phyloP scores from a whole-genome alignment of 2,329 filamentous ascomycete species.

The Verticillium nubilum region DNA sequence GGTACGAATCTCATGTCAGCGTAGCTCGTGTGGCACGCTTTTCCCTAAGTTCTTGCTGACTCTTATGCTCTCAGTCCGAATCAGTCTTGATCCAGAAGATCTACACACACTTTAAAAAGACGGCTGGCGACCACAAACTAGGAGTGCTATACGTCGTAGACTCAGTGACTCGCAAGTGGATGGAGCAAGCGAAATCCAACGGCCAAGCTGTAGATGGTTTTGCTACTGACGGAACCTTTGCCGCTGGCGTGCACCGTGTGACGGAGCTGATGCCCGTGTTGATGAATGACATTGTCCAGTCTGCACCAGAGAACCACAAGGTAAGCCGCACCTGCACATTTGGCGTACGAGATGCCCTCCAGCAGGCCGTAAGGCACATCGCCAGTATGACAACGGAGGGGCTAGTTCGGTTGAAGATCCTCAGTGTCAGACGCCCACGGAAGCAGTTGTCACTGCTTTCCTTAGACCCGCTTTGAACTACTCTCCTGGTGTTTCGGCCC shows the following conservation, averaged over 20 bases:
- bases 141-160: slow-evolving; percentile 99
- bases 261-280: slow-evolving; percentile 88
- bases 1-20: slow-evolving; percentile 49
- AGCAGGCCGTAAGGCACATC: not conserved
- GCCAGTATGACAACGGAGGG: not conserved
- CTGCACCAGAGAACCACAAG: slow-evolving; percentile 92
- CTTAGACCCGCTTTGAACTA: slow-evolving; percentile 2
- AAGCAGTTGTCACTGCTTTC: not conserved
- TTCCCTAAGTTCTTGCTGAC: slow-evolving; percentile 10
- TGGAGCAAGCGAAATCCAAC: slow-evolving; percentile 85
- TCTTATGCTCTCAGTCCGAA: slow-evolving; percentile 62
- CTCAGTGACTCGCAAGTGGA: slow-evolving; percentile 98
- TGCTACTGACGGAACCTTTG: slow-evolving; percentile 87
- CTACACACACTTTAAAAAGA: slow-evolving; percentile 95
- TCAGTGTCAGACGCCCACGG: not conserved
- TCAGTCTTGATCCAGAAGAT: slow-evolving; percentile 93
- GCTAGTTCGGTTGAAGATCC: not conserved
- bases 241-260: slow-evolving; percentile 92
- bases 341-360: not conserved
- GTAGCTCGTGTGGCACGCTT: not conserved
- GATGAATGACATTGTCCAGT: slow-evolving; percentile 91
- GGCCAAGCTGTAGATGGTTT: slow-evolving; percentile 76
- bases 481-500: slow-evolving; percentile 10
- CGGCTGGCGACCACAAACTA: slow-evolving; percentile 91
- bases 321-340: slow-evolving; percentile 52